Evolutionary conservation across 164 flowering plant species (phyloP).

Genomic region (Houttuynia cordata): DNA sequence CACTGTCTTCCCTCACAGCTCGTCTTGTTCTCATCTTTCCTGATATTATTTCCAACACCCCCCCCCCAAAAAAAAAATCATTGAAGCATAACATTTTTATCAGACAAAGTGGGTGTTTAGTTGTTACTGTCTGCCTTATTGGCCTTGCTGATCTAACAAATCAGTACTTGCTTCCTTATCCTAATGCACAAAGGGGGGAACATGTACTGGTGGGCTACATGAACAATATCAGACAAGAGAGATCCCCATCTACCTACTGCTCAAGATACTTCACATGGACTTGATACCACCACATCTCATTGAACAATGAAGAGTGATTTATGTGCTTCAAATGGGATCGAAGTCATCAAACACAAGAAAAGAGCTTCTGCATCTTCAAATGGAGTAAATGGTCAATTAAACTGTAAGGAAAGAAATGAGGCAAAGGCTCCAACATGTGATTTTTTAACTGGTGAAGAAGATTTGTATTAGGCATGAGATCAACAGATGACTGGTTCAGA

Average conservation of each 20-base stretch:
- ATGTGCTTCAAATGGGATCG: not conserved
- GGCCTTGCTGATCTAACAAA: not conserved
- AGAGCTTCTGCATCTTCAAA: not conserved
- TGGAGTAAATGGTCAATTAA: too few species aligned
- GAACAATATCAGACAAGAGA: not conserved
- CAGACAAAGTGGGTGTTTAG: not conserved
- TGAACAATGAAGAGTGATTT: not conserved
- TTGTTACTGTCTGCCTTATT: not conserved
- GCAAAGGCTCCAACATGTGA: not conserved
- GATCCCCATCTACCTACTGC: not conserved
- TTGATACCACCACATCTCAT: not conserved
- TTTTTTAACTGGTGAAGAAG: not conserved
- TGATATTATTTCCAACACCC: not conserved
- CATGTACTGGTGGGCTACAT: not conserved
- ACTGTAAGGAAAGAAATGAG: too few species aligned
- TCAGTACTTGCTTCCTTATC: not conserved
- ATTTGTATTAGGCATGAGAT: not conserved
- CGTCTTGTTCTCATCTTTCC: not conserved
- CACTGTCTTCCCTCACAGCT: too few species aligned
- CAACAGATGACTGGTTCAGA: not conserved
- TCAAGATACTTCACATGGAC: constrained; percentile 2
- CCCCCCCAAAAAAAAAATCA: too few species aligned
- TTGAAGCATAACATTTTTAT: not conserved
- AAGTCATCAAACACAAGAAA: not conserved
- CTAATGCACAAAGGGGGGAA: not conserved